Conservation (phyloP, 805 yeast genomes). For the Starmera pachycereana region DNA sequence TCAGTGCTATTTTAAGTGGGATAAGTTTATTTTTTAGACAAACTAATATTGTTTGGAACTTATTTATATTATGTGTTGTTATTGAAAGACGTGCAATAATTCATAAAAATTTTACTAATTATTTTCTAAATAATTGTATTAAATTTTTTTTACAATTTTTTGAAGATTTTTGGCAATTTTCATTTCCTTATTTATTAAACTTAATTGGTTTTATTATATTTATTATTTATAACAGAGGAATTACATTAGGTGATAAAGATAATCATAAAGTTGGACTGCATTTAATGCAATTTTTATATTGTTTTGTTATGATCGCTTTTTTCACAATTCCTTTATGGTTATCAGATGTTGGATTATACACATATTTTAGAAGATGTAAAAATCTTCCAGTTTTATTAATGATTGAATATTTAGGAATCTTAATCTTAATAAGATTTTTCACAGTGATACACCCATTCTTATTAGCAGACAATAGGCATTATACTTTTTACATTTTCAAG, state of each 20-base stretch:
- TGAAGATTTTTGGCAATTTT: slow-evolving; percentile 23
- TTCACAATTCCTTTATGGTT: slow-evolving; percentile 73
- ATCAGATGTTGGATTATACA: slow-evolving; percentile 27
- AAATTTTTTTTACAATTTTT: slow-evolving; percentile 26
- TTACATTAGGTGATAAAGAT: slow-evolving; percentile 84
- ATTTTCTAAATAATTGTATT: slow-evolving; percentile 27
- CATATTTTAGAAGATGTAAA: slow-evolving; percentile 26
- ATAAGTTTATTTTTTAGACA: slow-evolving; percentile 73
- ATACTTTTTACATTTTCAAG: slow-evolving; percentile 77
- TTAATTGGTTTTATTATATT: slow-evolving; percentile 46
- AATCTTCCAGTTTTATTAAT: slow-evolving; percentile 19
- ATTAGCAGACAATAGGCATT: slow-evolving; percentile 91
- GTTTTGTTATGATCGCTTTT: slow-evolving; percentile 48
- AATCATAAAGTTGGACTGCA: slow-evolving; percentile 72
- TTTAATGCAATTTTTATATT: slow-evolving; percentile 74
- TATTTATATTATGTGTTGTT: slow-evolving; percentile 43
- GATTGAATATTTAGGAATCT: slow-evolving; percentile 27
- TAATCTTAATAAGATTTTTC: slow-evolving; percentile 39
- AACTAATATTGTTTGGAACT: slow-evolving; percentile 85
- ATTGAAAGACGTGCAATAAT: slow-evolving; percentile 40
- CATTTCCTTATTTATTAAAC: slow-evolving; percentile 43
- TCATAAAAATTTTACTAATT: slow-evolving; percentile 28
- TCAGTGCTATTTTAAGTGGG: slow-evolving; percentile 48
- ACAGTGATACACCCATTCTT: slow-evolving; percentile 84
- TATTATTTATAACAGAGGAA: slow-evolving; percentile 62